These are phyloP conservation scores for Cryptosporidium ryanae DNA, from an alignment of 169 alveolate species.

Conservation along the genomic window DNA sequence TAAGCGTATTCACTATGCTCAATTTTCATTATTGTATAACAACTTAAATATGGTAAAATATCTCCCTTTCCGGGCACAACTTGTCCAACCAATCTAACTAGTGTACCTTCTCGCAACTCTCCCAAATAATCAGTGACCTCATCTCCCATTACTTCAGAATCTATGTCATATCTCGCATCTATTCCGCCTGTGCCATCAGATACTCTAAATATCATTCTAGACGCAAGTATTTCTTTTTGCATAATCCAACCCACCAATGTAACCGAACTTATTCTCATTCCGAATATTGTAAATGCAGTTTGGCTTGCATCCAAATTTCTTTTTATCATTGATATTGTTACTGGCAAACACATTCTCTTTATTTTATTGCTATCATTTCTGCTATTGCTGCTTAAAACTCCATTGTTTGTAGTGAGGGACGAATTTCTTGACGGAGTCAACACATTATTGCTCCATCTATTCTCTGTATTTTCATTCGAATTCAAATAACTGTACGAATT, in stretches of 20 bases:
- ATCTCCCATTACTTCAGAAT: conserved; percentile 65
- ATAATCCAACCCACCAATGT: conserved; percentile 65
- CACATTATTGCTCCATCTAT: conserved; percentile 30
- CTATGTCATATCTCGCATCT: conserved; percentile 67
- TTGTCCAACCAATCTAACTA: conserved; percentile 65
- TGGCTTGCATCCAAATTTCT: conserved; percentile 29
- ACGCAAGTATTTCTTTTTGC: conserved; percentile 30
- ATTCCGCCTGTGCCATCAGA: conserved; percentile 74
- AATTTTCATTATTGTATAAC: conserved; percentile 45
- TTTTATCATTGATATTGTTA: conserved; percentile 28
- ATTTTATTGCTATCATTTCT: conserved; percentile 24
- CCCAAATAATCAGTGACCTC: conserved; percentile 26
- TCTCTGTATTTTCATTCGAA: conserved; percentile 28
- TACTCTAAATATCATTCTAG: conserved; percentile 71
- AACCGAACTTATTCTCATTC: conserved; percentile 55
- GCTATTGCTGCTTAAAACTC: background rate
- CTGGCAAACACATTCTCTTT: conserved; percentile 67
- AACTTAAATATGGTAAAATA: conserved; percentile 56
- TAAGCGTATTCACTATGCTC: conserved; percentile 50
- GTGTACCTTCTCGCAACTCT: conserved; percentile 56
- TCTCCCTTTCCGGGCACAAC: conserved; percentile 70
- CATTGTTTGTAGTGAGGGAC: background rate
- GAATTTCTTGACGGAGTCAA: conserved; percentile 43
- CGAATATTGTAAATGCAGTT: conserved; percentile 44
- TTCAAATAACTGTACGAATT: background rate